Conservation (phyloP, 1,139 yeast genomes). For the Yamadazyma jaroonii region DNA sequence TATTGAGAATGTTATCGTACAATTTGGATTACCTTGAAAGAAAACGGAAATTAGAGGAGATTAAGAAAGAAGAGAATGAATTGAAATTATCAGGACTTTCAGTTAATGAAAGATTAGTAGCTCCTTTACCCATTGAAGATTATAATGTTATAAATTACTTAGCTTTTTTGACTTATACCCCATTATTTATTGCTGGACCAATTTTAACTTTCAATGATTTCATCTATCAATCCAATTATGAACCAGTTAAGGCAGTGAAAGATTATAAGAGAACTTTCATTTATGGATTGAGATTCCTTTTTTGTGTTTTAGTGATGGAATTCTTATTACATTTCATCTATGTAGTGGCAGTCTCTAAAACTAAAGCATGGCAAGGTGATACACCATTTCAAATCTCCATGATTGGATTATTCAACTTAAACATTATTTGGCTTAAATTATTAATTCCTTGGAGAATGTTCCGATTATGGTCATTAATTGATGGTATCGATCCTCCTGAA, state of each 20-base stretch:
- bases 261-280: conserved; percentile 46
- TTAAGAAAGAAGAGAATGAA: conserved; percentile 13
- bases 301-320: conserved; percentile 87
- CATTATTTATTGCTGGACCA: conserved; percentile 94
- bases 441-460: conserved; percentile 96
- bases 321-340: conserved; percentile 80
- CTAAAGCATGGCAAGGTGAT: conserved; percentile 87
- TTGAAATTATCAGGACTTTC: conserved; percentile 26
- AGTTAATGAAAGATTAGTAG: conserved; percentile 67
- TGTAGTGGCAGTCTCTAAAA: conserved; percentile 87
- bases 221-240: conserved; percentile 61
- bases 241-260: conserved; percentile 39
- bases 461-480: conserved; percentile 86
- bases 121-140: conserved; percentile 58
- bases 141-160: conserved; percentile 65
- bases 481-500: conserved; percentile 95
- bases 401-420: conserved; percentile 89
- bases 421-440: conserved; percentile 87
- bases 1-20: conserved; percentile 79
- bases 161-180: conserved; percentile 80
- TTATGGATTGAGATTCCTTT: conserved; percentile 65
- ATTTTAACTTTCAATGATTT: conserved; percentile 90
- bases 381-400: conserved; percentile 91
- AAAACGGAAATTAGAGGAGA: conserved; percentile 14
- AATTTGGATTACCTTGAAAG: conserved; percentile 71